Base-by-base conservation (phyloP, 2,329 filamentous ascomycete species). In the Rhexocercosporidium sp. region DNA sequence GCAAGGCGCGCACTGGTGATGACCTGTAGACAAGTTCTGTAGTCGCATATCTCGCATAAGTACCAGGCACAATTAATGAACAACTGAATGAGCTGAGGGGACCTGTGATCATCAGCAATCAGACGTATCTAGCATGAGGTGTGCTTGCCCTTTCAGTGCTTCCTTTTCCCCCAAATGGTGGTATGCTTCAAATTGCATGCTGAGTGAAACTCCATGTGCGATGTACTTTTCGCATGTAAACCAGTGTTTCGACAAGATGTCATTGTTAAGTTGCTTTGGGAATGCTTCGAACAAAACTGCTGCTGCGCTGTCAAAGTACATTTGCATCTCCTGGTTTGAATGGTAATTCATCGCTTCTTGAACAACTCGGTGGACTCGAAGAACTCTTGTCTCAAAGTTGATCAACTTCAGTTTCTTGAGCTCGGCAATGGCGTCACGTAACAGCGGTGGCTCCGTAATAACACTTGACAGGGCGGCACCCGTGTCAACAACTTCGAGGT, bases 341-440 rank as follows among this genome's bases (percentile, higher is more conserved):
- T 71, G 70, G 44, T 70, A 73, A 44, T 70, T 73, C 62, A 69
- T 70, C 0, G 72, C 72, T 54, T 73, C 72, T 53, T 74, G 72
- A 3, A 74, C 70, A 0, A 65, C 71, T 47, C 72, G 68, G 65
- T 74, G 71, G 7, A 61, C 68, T 16, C 34, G 69, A 1, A 71
- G 18, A 7, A 47, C 56, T 46, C 72, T 44, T 1, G 61, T 64
- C 37, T 73, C 71, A 46, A 67, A 46, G 12, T 62, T 72, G 60
- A 74, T 69, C 16, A 74, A 46, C 31, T 69, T 67, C n/a, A 62
- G 51, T 1, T 54, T 34, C 0, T 66, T 11, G 2, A 73, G 49
- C 46, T 74, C 69, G 6, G 65, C 57, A 39, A 73, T 66, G 6
- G 72, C 67, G 6, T n/a, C 31, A 18, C 65, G 64, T n/a, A 72